Evolutionary conservation across 139 green algal genomes (phyloP).

Genomic region (Closterium sp.): DNA sequence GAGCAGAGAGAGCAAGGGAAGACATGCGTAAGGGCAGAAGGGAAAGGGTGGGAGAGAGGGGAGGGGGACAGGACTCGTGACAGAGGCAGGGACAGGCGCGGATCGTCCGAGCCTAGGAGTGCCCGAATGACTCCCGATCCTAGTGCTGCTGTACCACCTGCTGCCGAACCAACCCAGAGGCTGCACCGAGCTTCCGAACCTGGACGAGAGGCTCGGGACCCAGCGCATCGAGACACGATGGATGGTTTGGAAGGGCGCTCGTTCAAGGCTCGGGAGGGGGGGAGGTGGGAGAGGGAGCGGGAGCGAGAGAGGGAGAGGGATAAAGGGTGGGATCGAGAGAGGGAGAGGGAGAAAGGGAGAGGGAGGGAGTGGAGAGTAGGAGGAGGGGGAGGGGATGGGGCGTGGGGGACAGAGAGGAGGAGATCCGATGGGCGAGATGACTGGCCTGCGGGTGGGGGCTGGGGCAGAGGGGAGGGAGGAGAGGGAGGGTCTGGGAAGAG

Average conservation of each 20-base stretch:
- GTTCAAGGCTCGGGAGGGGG: neutral
- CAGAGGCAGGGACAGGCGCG: constrained; percentile 4
- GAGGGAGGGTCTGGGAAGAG: neutral
- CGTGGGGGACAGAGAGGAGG: neutral
- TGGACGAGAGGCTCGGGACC: neutral
- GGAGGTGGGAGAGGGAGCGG: constrained; percentile 12
- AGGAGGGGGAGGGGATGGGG: neutral
- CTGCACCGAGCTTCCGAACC: neutral
- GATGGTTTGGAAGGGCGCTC: neutral
- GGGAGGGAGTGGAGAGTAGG: neutral
- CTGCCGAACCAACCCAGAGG: neutral
- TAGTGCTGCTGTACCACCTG: constrained; percentile 1
- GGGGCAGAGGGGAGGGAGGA: neutral
- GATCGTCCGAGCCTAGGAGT: constrained; percentile 11
- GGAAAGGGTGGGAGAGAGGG: constrained; percentile 12
- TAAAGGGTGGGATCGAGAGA: neutral
- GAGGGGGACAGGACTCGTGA: neutral
- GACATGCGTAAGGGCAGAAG: constrained; percentile 13
- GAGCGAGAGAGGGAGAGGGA: neutral
- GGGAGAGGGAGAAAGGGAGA: constrained; percentile 4
- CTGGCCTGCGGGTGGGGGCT: neutral
- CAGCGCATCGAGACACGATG: neutral
- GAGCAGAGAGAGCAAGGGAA: constrained; percentile 2
- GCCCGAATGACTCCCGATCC: neutral
- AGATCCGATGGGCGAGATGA: neutral